Evolutionary conservation across 2,329 filamentous ascomycete species (phyloP).

Genomic region (Clarireedia homoeocarpa): DNA sequence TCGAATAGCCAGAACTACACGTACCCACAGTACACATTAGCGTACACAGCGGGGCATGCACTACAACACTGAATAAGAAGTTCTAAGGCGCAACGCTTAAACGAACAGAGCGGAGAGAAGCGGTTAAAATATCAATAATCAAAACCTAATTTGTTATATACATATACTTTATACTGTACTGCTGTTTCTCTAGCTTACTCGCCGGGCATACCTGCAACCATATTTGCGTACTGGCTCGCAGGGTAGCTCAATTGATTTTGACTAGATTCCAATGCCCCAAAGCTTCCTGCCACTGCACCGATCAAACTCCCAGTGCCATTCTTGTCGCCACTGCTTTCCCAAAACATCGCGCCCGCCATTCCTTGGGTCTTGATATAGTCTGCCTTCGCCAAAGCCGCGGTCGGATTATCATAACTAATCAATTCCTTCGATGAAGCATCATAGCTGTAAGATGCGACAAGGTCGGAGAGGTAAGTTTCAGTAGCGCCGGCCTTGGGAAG

Average conservation of each 20-base stretch:
- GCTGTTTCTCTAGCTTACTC: neutral
- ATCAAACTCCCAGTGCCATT: constrained; percentile 53
- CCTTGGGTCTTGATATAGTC: constrained; percentile 53
- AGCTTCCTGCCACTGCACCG: constrained; percentile 34
- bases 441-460: constrained; percentile 64
- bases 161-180: too few relatives aligned
- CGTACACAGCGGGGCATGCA: too few relatives aligned
- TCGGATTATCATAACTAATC: constrained; percentile 63
- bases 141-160: too few relatives aligned
- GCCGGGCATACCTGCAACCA: constrained; percentile 33
- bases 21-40: too few relatives aligned
- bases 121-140: too few relatives aligned
- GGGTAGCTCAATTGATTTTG: constrained; percentile 47
- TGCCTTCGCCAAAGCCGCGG: constrained; percentile 54
- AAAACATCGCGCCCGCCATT: constrained; percentile 77
- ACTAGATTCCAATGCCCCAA: constrained; percentile 37
- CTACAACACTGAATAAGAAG: too few relatives aligned
- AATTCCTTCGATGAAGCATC: constrained; percentile 52
- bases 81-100: too few relatives aligned
- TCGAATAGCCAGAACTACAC: too few relatives aligned
- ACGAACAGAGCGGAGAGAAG: too few relatives aligned
- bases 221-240: constrained; percentile 47
- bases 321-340: constrained; percentile 68
- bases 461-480: constrained; percentile 47
- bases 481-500: constrained; percentile 55